A percentile compares a stretch with the other conserved stretches of the same genome.
Evolutionary conservation across 495 filamentous ascomycete genomes (phyloP).

Genomic region (Neurospora sp.): DNA sequence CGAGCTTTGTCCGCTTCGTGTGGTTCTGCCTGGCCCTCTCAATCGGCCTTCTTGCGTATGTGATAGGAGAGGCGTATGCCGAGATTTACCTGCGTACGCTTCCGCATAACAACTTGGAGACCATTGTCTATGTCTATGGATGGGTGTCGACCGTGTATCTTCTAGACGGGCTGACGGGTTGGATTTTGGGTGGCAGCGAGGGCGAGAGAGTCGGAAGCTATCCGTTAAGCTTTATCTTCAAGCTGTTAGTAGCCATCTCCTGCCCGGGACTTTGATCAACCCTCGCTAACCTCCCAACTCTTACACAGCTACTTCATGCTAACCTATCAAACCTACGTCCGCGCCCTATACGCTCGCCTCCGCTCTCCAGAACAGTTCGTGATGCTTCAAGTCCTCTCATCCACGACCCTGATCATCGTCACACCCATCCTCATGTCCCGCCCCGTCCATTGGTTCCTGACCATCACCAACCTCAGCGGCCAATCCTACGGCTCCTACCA

Average conservation of each 20-base stretch:
- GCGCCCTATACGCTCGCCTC: slow-evolving; percentile 53
- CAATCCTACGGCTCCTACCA: slow-evolving; percentile 48
- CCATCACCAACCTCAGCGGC: slow-evolving; percentile 35
- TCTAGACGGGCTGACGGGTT: slow-evolving; percentile 48
- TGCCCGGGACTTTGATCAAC: not conserved
- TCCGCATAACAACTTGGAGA: slow-evolving; percentile 52
- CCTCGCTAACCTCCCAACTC: not conserved
- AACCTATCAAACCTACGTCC: slow-evolving; percentile 62
- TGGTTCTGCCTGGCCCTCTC: slow-evolving; percentile 55
- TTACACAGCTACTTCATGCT: slow-evolving; percentile 50
- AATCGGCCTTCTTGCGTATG: slow-evolving; percentile 49
- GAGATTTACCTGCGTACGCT: slow-evolving; percentile 55
- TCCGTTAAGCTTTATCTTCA: slow-evolving; percentile 54
- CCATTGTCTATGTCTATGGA: slow-evolving; percentile 54
- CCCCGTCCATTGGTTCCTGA: slow-evolving; percentile 41
- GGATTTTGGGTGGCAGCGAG: slow-evolving; percentile 49
- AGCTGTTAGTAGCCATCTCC: slow-evolving; percentile 36
- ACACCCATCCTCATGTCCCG: slow-evolving; percentile 49
- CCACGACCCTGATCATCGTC: slow-evolving; percentile 46
- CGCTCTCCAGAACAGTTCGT: slow-evolving; percentile 50
- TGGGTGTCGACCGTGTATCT: slow-evolving; percentile 54
- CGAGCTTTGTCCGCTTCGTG: slow-evolving; percentile 53
- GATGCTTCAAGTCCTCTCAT: slow-evolving; percentile 47
- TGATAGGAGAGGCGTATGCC: slow-evolving; percentile 55
- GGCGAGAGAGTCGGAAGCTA: slow-evolving; percentile 52